These are phyloP conservation scores for Clitocybe nebularis DNA, from an alignment of 1,284 basidiomycete genomes.

Conservation along the genomic window DNA sequence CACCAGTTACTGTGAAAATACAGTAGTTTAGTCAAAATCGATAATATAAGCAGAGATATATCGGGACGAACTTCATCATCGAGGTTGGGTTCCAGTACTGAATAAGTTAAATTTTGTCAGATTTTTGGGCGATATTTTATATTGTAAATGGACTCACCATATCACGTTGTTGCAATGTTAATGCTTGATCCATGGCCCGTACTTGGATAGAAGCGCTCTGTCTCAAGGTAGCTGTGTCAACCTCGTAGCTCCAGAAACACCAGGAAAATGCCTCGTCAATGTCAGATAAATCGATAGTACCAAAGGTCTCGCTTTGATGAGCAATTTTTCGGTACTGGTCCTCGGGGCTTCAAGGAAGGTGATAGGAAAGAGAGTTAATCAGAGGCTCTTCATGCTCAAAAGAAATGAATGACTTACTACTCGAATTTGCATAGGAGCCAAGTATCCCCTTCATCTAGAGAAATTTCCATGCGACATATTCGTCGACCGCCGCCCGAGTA, in stretches of 20 bases:
- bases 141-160: slow-evolving; percentile 23
- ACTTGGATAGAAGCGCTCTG: slow-evolving; percentile 42
- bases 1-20: slow-evolving; percentile 32
- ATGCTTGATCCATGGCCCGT: slow-evolving; percentile 55
- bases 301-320: slow-evolving; percentile 27
- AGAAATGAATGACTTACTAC: slow-evolving; percentile 6
- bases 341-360: slow-evolving; percentile 40
- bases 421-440: slow-evolving; percentile 50
- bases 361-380: neutral
- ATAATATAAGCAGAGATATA: slow-evolving; percentile 16
- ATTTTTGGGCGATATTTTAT: neutral
- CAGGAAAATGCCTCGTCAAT: slow-evolving; percentile 59
- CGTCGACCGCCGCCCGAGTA: slow-evolving; percentile 66
- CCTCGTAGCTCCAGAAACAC: slow-evolving; percentile 59
- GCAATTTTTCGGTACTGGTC: slow-evolving; percentile 43
- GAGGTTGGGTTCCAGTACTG: slow-evolving; percentile 45
- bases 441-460: slow-evolving; percentile 52
- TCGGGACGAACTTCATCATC: slow-evolving; percentile 66
- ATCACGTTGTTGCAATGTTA: slow-evolving; percentile 45
- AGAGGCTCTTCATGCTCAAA: neutral
- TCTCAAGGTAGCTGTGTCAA: slow-evolving; percentile 34
- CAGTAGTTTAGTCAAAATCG: neutral
- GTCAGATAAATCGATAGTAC: slow-evolving; percentile 42
- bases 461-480: slow-evolving; percentile 58
- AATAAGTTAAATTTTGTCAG: neutral